Evolutionary conservation across 345 rosid species (phyloP).

Genomic region (Garcia nutans): DNA sequence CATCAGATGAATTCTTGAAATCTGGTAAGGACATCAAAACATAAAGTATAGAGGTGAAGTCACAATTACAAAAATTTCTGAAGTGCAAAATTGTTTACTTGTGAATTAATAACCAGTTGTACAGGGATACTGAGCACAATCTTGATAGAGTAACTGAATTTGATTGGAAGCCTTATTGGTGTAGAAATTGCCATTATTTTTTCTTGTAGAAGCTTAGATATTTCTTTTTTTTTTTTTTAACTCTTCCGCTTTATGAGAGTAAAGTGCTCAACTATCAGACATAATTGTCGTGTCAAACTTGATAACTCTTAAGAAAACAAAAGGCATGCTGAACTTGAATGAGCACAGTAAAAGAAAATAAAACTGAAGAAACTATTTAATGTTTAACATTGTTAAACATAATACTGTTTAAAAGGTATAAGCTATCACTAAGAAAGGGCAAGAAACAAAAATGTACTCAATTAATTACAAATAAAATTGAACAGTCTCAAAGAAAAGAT

Average conservation of each 20-base stretch:
- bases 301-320: background rate
- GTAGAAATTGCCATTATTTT: background rate
- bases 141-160: background rate
- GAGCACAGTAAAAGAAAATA: background rate
- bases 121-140: background rate
- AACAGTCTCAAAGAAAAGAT: background rate
- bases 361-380: background rate
- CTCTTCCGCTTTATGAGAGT: background rate
- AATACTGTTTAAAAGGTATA: background rate
- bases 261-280: background rate
- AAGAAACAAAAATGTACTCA: background rate
- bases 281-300: background rate
- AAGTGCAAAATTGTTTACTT: background rate
- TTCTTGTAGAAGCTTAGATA: background rate
- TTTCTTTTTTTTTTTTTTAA: too few species aligned
- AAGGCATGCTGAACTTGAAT: background rate
- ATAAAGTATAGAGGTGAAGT: background rate
- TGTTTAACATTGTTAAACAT: background rate
- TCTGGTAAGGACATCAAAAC: background rate
- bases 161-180: background rate
- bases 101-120: background rate
- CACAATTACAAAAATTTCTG: background rate
- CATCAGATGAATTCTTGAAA: background rate
- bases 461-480: background rate
- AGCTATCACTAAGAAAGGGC: background rate